These are phyloP conservation scores for Glycyrrhiza uralensis DNA, from an alignment of 306 rosid species.

Conservation along the genomic window DNA sequence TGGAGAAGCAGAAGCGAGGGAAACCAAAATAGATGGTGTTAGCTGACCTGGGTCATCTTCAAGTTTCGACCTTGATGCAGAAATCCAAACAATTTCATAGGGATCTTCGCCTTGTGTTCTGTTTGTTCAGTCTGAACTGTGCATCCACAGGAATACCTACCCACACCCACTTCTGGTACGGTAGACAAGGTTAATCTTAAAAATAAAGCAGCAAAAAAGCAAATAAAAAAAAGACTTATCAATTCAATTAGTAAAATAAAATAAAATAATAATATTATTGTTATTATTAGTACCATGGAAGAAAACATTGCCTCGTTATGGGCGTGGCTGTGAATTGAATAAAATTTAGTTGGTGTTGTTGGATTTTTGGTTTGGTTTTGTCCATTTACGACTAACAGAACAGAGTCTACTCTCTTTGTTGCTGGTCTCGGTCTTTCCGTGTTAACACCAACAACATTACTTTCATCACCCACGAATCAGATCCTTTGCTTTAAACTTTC, in stretches of 20 bases:
- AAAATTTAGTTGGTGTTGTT: not conserved
- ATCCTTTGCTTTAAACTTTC: constrained; percentile 12
- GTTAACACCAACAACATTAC: not conserved
- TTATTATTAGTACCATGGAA: too few relatives aligned
- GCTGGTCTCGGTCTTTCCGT: not conserved
- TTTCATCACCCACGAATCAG: not conserved
- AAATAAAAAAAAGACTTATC: not conserved
- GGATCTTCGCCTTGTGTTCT: constrained; percentile 28
- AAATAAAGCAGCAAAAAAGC: not conserved
- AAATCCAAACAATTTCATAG: constrained; percentile 25
- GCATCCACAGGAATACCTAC: constrained; percentile 40
- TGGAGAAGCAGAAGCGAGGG: not conserved
- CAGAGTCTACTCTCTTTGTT: constrained; percentile 11
- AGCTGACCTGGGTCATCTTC: constrained; percentile 14
- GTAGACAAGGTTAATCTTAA: not conserved
- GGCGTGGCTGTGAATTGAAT: not conserved
- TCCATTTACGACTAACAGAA: not conserved
- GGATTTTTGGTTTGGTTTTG: not conserved
- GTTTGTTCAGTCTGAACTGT: constrained; percentile 29
- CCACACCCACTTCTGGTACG: constrained; percentile 33
- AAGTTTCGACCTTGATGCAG: constrained; percentile 15
- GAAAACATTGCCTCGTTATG: constrained; percentile 15
- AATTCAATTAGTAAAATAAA: not conserved
- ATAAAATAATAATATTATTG: not conserved
- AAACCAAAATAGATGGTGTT: not conserved